Percentiles rank a stretch among this genome's conserved stretches.
Evolutionary conservation across 495 filamentous ascomycete genomes (phyloP).

Genomic region (Sporormia fimetaria): DNA sequence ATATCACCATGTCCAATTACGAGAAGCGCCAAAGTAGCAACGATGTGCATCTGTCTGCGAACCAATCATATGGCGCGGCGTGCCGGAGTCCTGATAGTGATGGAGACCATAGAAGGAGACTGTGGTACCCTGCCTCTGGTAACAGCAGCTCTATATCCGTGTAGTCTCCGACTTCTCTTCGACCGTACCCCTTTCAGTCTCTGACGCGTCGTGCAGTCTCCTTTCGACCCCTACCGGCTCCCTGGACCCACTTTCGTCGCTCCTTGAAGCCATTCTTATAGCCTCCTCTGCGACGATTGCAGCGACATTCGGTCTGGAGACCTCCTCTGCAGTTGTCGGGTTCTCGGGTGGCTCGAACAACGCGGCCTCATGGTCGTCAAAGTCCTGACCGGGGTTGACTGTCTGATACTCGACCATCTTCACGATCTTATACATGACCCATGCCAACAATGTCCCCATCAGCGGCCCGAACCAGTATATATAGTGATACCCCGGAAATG

Average conservation of each 20-base stretch:
- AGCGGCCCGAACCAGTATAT: slow-evolving; percentile 44
- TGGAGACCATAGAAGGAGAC: no score
- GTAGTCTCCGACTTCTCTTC: no score
- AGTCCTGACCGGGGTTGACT: slow-evolving; percentile 67
- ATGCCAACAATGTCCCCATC: slow-evolving; percentile 32
- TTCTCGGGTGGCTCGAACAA: slow-evolving; percentile 21
- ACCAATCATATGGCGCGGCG: no score
- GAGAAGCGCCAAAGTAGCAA: no score
- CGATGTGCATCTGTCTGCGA: no score
- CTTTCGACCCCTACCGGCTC: not conserved
- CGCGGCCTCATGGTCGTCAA: slow-evolving; percentile 30
- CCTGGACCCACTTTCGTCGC: not conserved
- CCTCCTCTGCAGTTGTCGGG: slow-evolving; percentile 11
- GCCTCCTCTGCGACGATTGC: slow-evolving; percentile 22
- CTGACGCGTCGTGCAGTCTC: no score
- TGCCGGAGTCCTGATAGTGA: no score
- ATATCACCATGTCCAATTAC: no score
- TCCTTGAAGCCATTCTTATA: slow-evolving; percentile 10
- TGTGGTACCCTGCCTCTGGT: no score
- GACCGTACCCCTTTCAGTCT: no score
- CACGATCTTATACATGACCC: slow-evolving; percentile 33
- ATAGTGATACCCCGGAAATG: slow-evolving; percentile 59
- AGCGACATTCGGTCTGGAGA: slow-evolving; percentile 21
- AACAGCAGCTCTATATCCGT: no score
- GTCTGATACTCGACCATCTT: slow-evolving; percentile 59